These are phyloP conservation scores for Schoenoplectus triqueter DNA, from an alignment of 202 grass and related monocot genomes.

Conservation along the genomic window DNA sequence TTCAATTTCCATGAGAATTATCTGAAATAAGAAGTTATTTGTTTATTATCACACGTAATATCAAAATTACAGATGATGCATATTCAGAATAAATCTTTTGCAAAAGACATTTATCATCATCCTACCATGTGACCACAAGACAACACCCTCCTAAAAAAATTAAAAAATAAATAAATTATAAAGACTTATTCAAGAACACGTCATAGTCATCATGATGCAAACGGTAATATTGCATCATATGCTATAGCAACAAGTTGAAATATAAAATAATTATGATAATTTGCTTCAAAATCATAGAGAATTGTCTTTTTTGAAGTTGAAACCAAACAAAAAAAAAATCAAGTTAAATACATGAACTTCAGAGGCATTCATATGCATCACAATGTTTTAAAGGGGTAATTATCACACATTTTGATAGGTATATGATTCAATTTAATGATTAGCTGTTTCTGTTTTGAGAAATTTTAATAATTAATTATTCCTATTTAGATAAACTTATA, in stretches of 20 bases:
- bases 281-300: no score
- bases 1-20: neutral
- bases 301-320: no score
- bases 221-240: neutral
- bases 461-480: no score
- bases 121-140: neutral
- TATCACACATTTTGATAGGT: neutral
- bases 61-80: neutral
- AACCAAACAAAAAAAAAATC: no score
- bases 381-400: neutral
- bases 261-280: no score
- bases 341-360: neutral
- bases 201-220: neutral
- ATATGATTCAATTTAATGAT: neutral
- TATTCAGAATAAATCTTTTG: neutral
- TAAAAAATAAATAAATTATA: neutral
- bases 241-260: no score
- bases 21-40: slow-evolving; percentile 4
- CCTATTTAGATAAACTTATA: no score
- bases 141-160: neutral
- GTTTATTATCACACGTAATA: neutral
- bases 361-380: neutral
- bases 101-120: neutral
- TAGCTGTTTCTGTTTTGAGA: no score
- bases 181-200: neutral